Conservation (phyloP, 139 green algal genomes). For the Chlamydomonas sp. region DNA sequence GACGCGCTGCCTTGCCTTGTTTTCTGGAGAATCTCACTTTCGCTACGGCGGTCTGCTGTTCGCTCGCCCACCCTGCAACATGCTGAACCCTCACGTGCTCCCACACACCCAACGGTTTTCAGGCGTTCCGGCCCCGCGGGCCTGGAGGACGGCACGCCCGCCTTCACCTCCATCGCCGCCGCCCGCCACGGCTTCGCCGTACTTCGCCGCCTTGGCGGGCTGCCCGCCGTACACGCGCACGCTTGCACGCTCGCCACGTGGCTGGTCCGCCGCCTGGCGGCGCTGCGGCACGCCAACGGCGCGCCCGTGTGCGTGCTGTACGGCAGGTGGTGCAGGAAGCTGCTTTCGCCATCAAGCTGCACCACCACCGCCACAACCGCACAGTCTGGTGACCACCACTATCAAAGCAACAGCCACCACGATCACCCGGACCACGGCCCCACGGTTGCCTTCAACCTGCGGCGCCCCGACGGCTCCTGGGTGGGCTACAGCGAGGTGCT, state of each 20-base stretch:
- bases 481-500: slow-evolving; percentile 79
- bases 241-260: slow-evolving; percentile 40
- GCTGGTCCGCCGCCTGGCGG: slow-evolving; percentile 53
- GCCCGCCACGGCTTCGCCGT: slow-evolving; percentile 58
- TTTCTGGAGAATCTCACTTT: background rate
- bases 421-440: slow-evolving; percentile 71
- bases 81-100: background rate
- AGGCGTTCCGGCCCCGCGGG: slow-evolving; percentile 61
- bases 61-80: background rate
- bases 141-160: slow-evolving; percentile 88
- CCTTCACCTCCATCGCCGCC: slow-evolving; percentile 80
- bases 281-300: slow-evolving; percentile 76
- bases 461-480: slow-evolving; percentile 69
- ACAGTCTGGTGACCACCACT: background rate
- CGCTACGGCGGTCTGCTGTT: background rate
- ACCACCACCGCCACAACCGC: background rate
- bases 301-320: slow-evolving; percentile 69
- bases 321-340: slow-evolving; percentile 6
- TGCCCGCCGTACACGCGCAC: slow-evolving; percentile 39
- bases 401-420: background rate
- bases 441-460: slow-evolving; percentile 88
- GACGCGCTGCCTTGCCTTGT: background rate
- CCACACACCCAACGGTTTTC: background rate
- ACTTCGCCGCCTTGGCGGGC: slow-evolving; percentile 57
- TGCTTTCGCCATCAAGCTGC: background rate